Evolutionary conservation across 352 stramenopile species (phyloP).

Genomic region (Saprolegnia parasitica): DNA sequence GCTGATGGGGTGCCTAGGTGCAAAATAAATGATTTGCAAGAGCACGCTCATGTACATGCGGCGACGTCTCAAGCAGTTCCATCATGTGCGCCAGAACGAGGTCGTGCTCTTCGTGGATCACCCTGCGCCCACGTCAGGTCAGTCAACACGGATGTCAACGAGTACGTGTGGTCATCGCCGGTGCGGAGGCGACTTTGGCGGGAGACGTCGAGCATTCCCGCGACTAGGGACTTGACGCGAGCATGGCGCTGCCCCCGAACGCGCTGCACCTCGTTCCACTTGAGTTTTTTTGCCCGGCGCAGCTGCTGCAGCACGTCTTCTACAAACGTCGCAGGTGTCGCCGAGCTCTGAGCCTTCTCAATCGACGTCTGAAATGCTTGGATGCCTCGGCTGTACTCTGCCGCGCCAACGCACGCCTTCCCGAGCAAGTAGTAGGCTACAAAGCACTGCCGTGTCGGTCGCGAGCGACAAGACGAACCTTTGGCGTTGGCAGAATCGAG

Average conservation of each 20-base stretch:
- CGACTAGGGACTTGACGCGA: conserved; percentile 40
- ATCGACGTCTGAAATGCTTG: conserved; percentile 48
- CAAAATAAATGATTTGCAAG: not conserved
- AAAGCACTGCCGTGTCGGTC: not conserved
- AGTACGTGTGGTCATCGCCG: not conserved
- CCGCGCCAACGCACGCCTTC: conserved; percentile 48
- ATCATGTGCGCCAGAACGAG: conserved; percentile 27
- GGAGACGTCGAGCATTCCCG: conserved; percentile 37
- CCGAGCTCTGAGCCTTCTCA: conserved; percentile 41
- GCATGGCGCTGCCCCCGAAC: conserved; percentile 41
- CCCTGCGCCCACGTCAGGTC: not conserved
- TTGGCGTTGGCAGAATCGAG: conserved; percentile 67
- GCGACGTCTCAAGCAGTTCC: conserved; percentile 20
- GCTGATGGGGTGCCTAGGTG: not conserved
- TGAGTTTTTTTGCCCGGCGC: conserved; percentile 54
- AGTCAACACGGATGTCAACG: not conserved
- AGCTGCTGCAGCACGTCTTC: conserved; percentile 58
- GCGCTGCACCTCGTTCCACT: conserved; percentile 51
- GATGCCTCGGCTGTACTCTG: conserved; percentile 48
- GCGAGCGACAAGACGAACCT: conserved; percentile 10
- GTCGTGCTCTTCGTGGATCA: conserved; percentile 19
- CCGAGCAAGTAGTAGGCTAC: conserved; percentile 66
- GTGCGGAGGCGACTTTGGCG: conserved; percentile 8
- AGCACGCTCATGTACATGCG: not conserved
- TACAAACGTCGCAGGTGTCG: conserved; percentile 40